A percentile compares a stretch with the other conserved stretches of the same genome.
phyloP scores from a whole-genome alignment of 805 yeast genomes.

The Saccharomyces eubayanus region DNA sequence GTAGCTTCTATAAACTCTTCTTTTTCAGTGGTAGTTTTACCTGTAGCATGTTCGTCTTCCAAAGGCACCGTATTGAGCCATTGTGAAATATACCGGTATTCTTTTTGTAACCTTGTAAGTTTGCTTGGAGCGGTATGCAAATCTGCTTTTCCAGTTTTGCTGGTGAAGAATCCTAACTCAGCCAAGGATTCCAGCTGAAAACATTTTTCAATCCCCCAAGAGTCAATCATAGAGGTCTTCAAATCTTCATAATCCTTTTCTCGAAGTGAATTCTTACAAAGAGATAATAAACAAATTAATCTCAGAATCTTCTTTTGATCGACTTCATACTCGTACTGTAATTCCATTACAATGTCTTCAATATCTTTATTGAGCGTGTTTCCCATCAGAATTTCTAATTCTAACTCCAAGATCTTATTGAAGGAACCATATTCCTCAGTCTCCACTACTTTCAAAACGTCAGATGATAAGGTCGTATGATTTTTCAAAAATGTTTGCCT shows the following conservation, averaged over 20 bases:
- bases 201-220: conserved; percentile 47
- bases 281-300: conserved; percentile 48
- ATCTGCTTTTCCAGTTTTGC: conserved; percentile 6
- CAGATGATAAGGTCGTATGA: conserved; percentile 70
- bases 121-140: neutral
- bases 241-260: conserved; percentile 53
- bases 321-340: conserved; percentile 40
- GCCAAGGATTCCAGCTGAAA: conserved; percentile 22
- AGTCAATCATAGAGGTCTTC: conserved; percentile 47
- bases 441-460: conserved; percentile 42
- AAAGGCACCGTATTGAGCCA: conserved; percentile 23
- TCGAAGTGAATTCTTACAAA: conserved; percentile 60
- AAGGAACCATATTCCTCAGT: conserved; percentile 24
- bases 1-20: conserved; percentile 27
- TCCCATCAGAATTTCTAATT: conserved; percentile 61
- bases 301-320: conserved; percentile 40
- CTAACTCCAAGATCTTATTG: conserved; percentile 47
- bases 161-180: conserved; percentile 14
- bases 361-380: conserved; percentile 23
- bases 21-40: conserved; percentile 6
- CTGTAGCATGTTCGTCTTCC: conserved; percentile 8
- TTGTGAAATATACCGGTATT: conserved; percentile 17
- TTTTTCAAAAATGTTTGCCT: conserved; percentile 60
- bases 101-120: conserved; percentile 13
- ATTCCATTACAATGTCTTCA: conserved; percentile 36